Conservation (phyloP, 768 basidiomycete genomes). For the Mycena kentingensis region DNA sequence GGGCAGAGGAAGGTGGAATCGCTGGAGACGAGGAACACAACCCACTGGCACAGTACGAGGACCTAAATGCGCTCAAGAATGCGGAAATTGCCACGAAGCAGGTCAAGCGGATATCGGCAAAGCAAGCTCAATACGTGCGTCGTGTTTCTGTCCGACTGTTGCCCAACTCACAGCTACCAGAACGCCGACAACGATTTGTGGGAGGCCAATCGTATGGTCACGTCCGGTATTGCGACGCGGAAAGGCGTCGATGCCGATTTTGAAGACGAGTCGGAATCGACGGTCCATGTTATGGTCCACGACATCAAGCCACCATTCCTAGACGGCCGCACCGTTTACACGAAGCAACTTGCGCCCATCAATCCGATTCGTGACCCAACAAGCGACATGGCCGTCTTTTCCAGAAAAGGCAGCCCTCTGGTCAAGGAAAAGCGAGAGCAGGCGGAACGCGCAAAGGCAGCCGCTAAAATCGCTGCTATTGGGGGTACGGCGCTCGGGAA, state of each 20-base stretch:
- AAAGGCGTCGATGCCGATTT: slow-evolving; percentile 90
- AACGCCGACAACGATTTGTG: slow-evolving; percentile 98
- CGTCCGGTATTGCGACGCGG: slow-evolving; percentile 90
- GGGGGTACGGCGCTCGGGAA: slow-evolving; percentile 96
- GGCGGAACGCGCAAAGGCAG: slow-evolving; percentile 93
- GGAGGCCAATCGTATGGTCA: slow-evolving; percentile 98
- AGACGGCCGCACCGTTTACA: slow-evolving; percentile 94
- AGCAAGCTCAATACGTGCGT: slow-evolving; percentile 94
- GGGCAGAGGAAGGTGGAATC: slow-evolving; percentile 83
- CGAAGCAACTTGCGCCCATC: slow-evolving; percentile 94
- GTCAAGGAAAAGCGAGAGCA: slow-evolving; percentile 97
- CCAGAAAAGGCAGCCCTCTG: slow-evolving; percentile 93
- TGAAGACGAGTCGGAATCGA: slow-evolving; percentile 94
- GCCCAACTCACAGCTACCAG: slow-evolving; percentile 41
- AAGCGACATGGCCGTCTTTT: slow-evolving; percentile 93
- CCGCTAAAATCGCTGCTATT: slow-evolving; percentile 89
- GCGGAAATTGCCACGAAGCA: slow-evolving; percentile 77
- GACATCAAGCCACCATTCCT: slow-evolving; percentile 97
- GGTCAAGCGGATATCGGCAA: slow-evolving; percentile 86
- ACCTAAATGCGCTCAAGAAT: slow-evolving; percentile 66
- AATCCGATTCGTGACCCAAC: slow-evolving; percentile 94
- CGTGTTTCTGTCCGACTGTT: background rate
- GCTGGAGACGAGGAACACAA: slow-evolving; percentile 92
- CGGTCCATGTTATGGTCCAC: slow-evolving; percentile 97
- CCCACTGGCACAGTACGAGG: slow-evolving; percentile 91